Evolutionary conservation across 495 filamentous ascomycete species (phyloP).

Genomic region (Trichocladium uniseriatum): DNA sequence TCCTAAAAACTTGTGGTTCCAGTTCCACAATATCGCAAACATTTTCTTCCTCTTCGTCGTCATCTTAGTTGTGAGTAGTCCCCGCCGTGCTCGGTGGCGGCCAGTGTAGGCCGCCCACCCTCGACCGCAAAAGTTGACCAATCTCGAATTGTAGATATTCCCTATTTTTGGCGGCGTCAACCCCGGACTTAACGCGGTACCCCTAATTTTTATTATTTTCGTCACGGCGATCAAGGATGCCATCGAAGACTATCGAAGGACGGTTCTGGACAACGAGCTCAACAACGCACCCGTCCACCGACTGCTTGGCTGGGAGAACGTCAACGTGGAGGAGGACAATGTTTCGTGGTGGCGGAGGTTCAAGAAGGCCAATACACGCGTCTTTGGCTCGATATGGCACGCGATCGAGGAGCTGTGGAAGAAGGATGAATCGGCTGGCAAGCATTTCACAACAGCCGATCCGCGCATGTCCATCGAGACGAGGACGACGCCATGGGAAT

Average conservation of each 20-base stretch:
- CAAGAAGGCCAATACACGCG: slow-evolving; percentile 79
- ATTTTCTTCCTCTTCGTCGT: slow-evolving; percentile 96
- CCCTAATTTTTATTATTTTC: slow-evolving; percentile 87
- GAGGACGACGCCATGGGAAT: slow-evolving; percentile 46
- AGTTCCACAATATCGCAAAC: slow-evolving; percentile 98
- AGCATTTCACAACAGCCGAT: slow-evolving; percentile 30
- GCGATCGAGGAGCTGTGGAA: slow-evolving; percentile 31
- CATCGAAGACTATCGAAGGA: slow-evolving; percentile 95
- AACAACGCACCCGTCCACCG: slow-evolving; percentile 96
- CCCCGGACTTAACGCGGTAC: slow-evolving; percentile 81
- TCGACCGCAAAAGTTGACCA: background rate
- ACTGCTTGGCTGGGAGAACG: slow-evolving; percentile 80
- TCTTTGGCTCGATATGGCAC: slow-evolving; percentile 49
- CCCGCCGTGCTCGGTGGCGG: background rate
- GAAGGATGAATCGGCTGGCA: slow-evolving; percentile 30
- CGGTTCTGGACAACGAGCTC: slow-evolving; percentile 81
- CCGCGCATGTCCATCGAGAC: slow-evolving; percentile 61
- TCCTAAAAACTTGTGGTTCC: slow-evolving; percentile 94
- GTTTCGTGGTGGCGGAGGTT: slow-evolving; percentile 78
- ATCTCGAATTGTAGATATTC: slow-evolving; percentile 61
- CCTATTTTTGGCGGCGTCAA: slow-evolving; percentile 89
- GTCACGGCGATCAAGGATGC: slow-evolving; percentile 91
- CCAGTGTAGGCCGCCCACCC: background rate
- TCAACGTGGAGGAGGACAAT: slow-evolving; percentile 82
- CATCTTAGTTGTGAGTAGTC: slow-evolving; percentile 75